These are phyloP conservation scores for Saccharomycopsis sp. DNA, from an alignment of 805 yeast species.

Conservation along the genomic window DNA sequence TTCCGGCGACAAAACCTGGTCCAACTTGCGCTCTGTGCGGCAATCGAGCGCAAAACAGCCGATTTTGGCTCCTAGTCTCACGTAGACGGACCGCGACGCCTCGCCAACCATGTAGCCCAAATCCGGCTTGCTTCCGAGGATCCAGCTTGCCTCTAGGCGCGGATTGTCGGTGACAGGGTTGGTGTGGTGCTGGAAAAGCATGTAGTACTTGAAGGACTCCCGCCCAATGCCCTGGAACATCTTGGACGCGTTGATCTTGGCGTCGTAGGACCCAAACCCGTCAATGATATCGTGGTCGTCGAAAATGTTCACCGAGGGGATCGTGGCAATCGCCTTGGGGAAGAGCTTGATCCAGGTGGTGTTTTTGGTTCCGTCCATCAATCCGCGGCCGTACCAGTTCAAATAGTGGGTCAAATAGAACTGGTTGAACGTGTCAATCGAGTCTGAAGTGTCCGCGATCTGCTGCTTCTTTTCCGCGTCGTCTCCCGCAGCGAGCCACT, in stretches of 20 bases:
- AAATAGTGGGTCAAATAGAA: constrained; percentile 71
- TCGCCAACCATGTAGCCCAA: constrained; percentile 58
- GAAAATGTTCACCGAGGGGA: constrained; percentile 78
- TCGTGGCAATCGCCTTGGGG: constrained; percentile 71
- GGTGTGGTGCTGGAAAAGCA: constrained; percentile 86
- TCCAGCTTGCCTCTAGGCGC: constrained; percentile 45
- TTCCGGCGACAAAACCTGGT: constrained; percentile 43
- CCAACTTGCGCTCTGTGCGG: constrained; percentile 76
- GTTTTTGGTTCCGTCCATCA: constrained; percentile 57
- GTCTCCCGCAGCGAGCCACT: constrained; percentile 58
- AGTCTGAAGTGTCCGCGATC: constrained; percentile 37
- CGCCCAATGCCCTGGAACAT: constrained; percentile 68
- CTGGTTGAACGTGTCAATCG: constrained; percentile 47
- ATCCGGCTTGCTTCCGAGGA: constrained; percentile 49
- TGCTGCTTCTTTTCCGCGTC: constrained; percentile 36
- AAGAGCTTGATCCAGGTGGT: constrained; percentile 64
- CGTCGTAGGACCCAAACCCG: constrained; percentile 88
- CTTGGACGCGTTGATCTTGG: constrained; percentile 57
- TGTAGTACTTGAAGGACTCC: constrained; percentile 75
- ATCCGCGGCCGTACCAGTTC: constrained; percentile 87
- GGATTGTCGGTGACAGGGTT: constrained; percentile 27
- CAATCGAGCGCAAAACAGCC: constrained; percentile 81
- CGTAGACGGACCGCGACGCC: constrained; percentile 58
- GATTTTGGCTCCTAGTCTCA: constrained; percentile 66
- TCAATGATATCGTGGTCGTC: constrained; percentile 98